phyloP scores from a whole-genome alignment of 2,329 filamentous ascomycete genomes.

The Sclerotinia sclerotiorum region DNA sequence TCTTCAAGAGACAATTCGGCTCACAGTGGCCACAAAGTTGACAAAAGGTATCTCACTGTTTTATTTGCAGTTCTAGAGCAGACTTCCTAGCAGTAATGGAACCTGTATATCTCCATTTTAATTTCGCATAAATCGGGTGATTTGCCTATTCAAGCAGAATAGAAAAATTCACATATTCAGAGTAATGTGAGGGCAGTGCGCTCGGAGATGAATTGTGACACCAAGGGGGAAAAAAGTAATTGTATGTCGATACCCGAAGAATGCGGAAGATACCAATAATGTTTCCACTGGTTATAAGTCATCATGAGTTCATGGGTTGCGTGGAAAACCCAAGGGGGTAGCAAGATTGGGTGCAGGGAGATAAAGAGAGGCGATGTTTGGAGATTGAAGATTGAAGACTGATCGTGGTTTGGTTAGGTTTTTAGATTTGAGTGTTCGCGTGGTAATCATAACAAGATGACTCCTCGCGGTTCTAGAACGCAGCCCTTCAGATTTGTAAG shows the following conservation, averaged over 20 bases:
- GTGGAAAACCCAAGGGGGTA: neutral
- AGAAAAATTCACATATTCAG: neutral
- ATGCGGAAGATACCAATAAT: neutral
- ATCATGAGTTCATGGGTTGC: no score
- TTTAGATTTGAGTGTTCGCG: neutral
- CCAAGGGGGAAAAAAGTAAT: neutral
- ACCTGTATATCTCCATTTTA: neutral
- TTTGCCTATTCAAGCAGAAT: no score
- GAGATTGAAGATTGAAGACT: neutral
- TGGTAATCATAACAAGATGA: neutral
- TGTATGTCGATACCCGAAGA: neutral
- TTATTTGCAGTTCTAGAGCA: neutral
- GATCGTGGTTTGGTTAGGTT: neutral
- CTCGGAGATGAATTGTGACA: neutral
- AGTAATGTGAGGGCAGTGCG: neutral
- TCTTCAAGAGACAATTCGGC: neutral
- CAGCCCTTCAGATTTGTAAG: neutral
- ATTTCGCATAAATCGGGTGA: neutral
- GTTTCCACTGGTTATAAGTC: neutral
- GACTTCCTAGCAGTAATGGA: neutral
- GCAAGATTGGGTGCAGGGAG: neutral
- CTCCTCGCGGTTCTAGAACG: no score
- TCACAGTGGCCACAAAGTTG: neutral
- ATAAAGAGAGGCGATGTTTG: neutral
- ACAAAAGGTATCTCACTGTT: neutral